Evolutionary conservation across 371 early-diverging fungal genomes (phyloP).

Genomic region (Coemansia linderi): DNA sequence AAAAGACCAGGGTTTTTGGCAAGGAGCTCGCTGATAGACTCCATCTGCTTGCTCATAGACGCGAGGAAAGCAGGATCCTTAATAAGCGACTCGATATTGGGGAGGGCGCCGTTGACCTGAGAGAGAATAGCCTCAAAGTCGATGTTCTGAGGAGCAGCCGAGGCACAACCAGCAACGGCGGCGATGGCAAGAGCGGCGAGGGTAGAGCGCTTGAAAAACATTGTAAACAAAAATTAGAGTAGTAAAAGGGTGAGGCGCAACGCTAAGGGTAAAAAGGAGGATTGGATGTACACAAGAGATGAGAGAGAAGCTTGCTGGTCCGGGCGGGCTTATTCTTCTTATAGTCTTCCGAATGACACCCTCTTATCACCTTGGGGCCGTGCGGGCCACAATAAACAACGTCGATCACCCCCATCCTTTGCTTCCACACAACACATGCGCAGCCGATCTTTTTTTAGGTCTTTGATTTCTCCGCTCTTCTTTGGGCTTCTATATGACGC

Average conservation of each 20-base stretch:
- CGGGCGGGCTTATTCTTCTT: background rate
- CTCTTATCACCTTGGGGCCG: background rate
- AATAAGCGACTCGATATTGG: background rate
- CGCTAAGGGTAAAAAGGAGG: too few relatives aligned
- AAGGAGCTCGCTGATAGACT: slow-evolving; percentile 2
- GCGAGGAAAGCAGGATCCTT: slow-evolving; percentile 19
- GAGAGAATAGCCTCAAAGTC: background rate
- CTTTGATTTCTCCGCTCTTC: background rate
- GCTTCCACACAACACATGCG: background rate
- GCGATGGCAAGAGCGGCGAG: slow-evolving; percentile 5
- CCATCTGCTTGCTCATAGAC: slow-evolving; percentile 20
- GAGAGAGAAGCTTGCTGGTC: background rate
- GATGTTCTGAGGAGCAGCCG: slow-evolving; percentile 5
- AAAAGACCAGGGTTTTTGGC: slow-evolving; percentile 10
- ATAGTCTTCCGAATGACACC: background rate
- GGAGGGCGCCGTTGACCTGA: background rate
- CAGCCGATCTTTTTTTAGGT: background rate
- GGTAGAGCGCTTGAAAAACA: slow-evolving; percentile 14
- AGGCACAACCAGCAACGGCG: slow-evolving; percentile 11
- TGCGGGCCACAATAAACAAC: background rate
- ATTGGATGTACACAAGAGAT: background rate
- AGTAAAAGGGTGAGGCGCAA: background rate
- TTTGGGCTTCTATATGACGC: background rate
- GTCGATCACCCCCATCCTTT: background rate
- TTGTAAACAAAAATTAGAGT: background rate